Conservation (phyloP, 345 rosid species). For the Trapa incisa region DNA sequence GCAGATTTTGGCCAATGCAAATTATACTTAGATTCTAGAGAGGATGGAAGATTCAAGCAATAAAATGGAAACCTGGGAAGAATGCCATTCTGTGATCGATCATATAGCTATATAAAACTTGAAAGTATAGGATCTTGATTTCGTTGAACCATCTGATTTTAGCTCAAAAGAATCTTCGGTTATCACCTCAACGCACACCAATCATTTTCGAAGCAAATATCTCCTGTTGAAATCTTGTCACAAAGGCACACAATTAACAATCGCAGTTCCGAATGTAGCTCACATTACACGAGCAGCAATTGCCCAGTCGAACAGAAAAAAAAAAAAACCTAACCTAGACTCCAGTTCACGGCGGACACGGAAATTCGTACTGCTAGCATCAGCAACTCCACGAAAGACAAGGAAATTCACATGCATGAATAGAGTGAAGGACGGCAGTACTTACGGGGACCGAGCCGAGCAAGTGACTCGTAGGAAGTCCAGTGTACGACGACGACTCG, state of each 20-base stretch:
- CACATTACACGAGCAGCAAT: too few species aligned
- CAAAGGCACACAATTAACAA: neutral
- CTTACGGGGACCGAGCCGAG: conserved; percentile 84
- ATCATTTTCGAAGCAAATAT: neutral
- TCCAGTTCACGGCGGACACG: too few species aligned
- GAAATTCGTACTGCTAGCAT: too few species aligned
- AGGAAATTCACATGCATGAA: neutral
- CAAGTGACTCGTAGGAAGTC: conserved; percentile 60
- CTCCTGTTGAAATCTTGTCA: neutral
- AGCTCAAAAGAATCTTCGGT: neutral
- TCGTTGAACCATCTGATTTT: neutral
- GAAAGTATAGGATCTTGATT: neutral
- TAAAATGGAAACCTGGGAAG: neutral
- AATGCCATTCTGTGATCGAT: neutral
- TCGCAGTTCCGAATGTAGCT: neutral
- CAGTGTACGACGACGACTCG: conserved; percentile 33
- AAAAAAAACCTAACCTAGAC: neutral
- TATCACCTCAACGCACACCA: neutral
- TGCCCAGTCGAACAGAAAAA: neutral
- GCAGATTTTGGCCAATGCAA: neutral
- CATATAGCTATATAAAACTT: neutral
- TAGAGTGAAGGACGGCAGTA: neutral
- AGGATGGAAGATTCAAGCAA: neutral
- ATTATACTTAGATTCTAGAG: too few species aligned
- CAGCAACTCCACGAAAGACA: neutral